Conservation (phyloP, 2,329 filamentous ascomycete genomes). For the Cladosporium phlei region DNA sequence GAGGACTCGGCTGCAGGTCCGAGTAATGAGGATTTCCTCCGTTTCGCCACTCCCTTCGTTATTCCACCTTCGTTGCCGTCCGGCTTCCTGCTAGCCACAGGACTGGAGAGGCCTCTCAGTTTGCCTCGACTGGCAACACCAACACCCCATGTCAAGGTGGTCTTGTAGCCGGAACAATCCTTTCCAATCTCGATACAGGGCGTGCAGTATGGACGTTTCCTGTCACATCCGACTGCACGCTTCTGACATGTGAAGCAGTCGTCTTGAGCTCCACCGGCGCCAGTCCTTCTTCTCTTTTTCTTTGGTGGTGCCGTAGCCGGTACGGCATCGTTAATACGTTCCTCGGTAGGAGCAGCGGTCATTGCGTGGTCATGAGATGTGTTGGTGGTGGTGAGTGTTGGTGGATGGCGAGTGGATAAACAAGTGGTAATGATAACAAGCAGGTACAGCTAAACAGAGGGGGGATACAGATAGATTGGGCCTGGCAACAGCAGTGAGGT, state of each 20-base stretch:
- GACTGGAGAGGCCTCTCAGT: constrained; percentile 78
- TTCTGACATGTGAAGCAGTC: constrained; percentile 94
- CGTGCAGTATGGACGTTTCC: constrained; percentile 87
- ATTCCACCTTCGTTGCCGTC: constrained; percentile 18
- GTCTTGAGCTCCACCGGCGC: constrained; percentile 81
- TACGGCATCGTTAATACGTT: not conserved
- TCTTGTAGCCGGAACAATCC: constrained; percentile 95
- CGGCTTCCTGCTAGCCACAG: constrained; percentile 47
- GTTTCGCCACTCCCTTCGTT: constrained; percentile 13
- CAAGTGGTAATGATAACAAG: too few relatives aligned
- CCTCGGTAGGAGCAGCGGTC: constrained; percentile 2
- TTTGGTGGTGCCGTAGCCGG: constrained; percentile 29
- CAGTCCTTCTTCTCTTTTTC: constrained; percentile 80
- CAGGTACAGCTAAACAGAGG: too few relatives aligned
- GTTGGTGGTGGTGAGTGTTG: too few relatives aligned
- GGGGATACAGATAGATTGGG: too few relatives aligned
- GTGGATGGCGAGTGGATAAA: too few relatives aligned
- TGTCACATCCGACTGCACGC: constrained; percentile 79
- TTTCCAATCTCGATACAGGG: constrained; percentile 88
- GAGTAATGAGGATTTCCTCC: constrained; percentile 25
- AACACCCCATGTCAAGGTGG: constrained; percentile 92
- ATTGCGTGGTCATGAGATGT: too few relatives aligned
- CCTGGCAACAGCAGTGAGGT: too few relatives aligned
- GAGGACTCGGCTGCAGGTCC: not conserved
- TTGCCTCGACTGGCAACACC: constrained; percentile 94